Evolutionary conservation across 345 rosid genomes (phyloP).

Genomic region (Cochlearia excelsa): DNA sequence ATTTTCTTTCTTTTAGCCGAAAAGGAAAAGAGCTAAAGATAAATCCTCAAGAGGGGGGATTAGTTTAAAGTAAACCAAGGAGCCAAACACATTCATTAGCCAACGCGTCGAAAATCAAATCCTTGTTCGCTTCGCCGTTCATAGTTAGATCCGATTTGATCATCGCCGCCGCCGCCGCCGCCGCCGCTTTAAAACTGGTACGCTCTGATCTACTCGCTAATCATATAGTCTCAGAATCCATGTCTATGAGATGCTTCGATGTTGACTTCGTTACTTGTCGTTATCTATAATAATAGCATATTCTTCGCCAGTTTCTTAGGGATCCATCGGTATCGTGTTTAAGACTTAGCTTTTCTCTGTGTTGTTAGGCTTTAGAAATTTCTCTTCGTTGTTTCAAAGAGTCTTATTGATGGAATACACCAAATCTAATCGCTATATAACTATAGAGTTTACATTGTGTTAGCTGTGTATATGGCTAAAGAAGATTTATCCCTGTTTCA

Average conservation of each 20-base stretch:
- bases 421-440: too few species aligned
- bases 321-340: background rate
- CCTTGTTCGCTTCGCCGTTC: background rate
- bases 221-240: background rate
- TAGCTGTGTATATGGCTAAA: background rate
- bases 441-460: conserved; percentile 6
- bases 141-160: background rate
- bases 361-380: background rate
- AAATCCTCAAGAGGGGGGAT: background rate
- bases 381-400: too few species aligned
- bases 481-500: conserved; percentile 1
- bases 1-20: background rate
- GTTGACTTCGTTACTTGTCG: conserved; percentile 14
- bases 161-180: background rate
- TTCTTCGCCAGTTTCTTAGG: conserved; percentile 6
- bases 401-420: too few species aligned
- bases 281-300: background rate
- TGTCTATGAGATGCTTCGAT: conserved; percentile 16
- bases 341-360: conserved; percentile 2
- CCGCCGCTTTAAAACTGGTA: conserved; percentile 24
- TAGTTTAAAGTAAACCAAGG: background rate
- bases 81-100: conserved; percentile 14
- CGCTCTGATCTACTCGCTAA: conserved; percentile 5
- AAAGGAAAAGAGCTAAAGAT: background rate
- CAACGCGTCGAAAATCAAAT: background rate